These are phyloP conservation scores for Spathaspora gorwiae DNA, from an alignment of 805 yeast genomes.

Conservation along the genomic window DNA sequence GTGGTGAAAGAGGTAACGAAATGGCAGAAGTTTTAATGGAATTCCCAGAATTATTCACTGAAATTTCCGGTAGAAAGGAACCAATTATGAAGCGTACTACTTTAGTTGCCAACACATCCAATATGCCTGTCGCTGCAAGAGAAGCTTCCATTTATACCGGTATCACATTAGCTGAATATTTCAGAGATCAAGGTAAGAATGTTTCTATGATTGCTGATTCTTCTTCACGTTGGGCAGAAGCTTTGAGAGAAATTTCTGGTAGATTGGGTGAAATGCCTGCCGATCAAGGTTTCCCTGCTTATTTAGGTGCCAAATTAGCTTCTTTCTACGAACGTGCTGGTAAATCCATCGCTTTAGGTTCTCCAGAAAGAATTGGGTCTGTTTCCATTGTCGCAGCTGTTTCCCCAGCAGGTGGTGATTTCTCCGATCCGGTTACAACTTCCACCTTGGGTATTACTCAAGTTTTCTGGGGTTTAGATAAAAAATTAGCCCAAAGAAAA, in stretches of 20 bases:
- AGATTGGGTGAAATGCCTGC: constrained; percentile 99
- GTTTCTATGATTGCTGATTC: constrained; percentile 99
- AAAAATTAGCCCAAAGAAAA: constrained; percentile 98
- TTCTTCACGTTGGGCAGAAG: constrained; percentile 99
- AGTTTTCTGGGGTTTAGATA: constrained; percentile 99
- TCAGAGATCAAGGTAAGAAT: constrained; percentile 99
- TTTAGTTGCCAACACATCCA: constrained; percentile 96
- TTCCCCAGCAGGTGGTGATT: constrained; percentile 99
- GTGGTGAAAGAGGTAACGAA: constrained; percentile 98
- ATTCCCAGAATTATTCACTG: constrained; percentile 95
- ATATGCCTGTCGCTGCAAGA: constrained; percentile 99
- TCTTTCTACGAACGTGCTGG: constrained; percentile 99
- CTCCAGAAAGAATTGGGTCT: constrained; percentile 94
- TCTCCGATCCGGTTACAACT: constrained; percentile 99
- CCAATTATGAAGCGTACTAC: constrained; percentile 99
- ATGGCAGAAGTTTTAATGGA: constrained; percentile 99
- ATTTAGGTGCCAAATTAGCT: constrained; percentile 96
- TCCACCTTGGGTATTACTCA: constrained; percentile 99
- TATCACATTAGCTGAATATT: constrained; percentile 96
- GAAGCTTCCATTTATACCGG: constrained; percentile 99
- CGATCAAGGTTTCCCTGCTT: constrained; percentile 99
- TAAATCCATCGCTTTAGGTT: constrained; percentile 89
- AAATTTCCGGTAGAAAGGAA: constrained; percentile 87
- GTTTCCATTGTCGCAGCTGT: constrained; percentile 99
- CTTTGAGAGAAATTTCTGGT: constrained; percentile 98